A percentile compares a stretch with the other conserved stretches of the same genome.
Conservation (phyloP, 108 stramenopile genomes). For the Poteriospumella lacustris region DNA sequence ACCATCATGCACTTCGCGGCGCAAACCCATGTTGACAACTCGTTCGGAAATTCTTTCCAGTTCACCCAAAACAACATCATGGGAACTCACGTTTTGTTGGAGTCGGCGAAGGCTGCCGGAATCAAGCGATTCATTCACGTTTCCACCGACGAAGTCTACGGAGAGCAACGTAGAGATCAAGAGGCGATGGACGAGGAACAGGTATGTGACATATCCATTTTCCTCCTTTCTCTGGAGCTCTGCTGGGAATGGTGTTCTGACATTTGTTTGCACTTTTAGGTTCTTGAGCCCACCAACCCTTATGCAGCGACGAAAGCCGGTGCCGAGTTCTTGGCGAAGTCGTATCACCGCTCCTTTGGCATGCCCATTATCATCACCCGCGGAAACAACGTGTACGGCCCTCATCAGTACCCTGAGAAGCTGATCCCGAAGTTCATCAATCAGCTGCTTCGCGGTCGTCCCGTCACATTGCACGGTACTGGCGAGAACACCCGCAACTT, state of each 20-base stretch:
- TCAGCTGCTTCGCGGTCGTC: conserved; percentile 75
- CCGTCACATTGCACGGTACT: conserved; percentile 92
- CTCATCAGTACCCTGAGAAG: conserved; percentile 98
- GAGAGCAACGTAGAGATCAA: conserved; percentile 78
- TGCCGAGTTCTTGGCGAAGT: conserved; percentile 93
- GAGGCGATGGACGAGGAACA: conserved; percentile 94
- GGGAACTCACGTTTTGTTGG: conserved; percentile 95
- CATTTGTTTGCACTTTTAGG: too few species aligned
- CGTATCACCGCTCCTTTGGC: conserved; percentile 74
- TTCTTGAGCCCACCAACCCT: conserved; percentile 82
- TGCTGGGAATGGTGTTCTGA: neutral
- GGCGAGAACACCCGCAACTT: conserved; percentile 92
- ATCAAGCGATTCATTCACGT: conserved; percentile 92
- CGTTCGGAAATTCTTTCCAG: conserved; percentile 96
- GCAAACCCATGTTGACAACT: conserved; percentile 95
- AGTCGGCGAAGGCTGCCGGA: conserved; percentile 79
- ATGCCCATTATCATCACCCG: conserved; percentile 86
- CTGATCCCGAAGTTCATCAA: conserved; percentile 98
- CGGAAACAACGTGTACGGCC: conserved; percentile 98
- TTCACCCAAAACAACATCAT: conserved; percentile 96
- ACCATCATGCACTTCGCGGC: conserved; percentile 98
- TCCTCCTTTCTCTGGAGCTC: neutral
- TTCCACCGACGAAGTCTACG: conserved; percentile 96
- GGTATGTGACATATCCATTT: conserved; percentile 60
- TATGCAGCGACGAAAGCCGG: conserved; percentile 98